A percentile compares a stretch with the other conserved stretches of the same genome.
These are phyloP conservation scores for Phytophthora crassamura DNA, from an alignment of 352 stramenopile species.

Conservation along the genomic window DNA sequence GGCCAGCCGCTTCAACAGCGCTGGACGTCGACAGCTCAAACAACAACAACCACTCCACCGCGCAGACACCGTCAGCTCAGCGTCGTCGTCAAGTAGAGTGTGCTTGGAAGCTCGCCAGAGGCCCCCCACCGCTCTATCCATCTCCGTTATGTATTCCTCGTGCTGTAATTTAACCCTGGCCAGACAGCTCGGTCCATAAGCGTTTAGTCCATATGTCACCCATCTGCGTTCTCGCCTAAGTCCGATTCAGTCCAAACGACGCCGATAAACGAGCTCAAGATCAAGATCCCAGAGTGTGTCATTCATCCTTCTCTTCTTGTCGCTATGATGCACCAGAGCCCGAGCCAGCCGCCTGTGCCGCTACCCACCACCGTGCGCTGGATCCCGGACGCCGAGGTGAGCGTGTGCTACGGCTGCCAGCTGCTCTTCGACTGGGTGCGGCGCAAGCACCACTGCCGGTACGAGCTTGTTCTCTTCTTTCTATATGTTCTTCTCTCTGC, in stretches of 20 bases:
- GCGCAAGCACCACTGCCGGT: constrained; percentile 91
- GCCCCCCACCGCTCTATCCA: constrained; percentile 10
- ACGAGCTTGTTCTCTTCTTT: not conserved
- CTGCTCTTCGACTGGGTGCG: constrained; percentile 90
- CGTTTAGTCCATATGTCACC: too few relatives aligned
- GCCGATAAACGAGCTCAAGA: too few relatives aligned
- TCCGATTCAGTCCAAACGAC: not conserved
- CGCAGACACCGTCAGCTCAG: not conserved
- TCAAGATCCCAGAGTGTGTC: constrained; percentile 13
- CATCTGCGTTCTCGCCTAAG: not conserved
- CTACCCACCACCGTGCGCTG: constrained; percentile 80
- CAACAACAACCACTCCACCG: not conserved
- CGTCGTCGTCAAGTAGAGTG: not conserved
- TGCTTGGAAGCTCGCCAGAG: not conserved
- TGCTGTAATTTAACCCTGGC: too few relatives aligned
- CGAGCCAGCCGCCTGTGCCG: not conserved
- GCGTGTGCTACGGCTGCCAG: constrained; percentile 76
- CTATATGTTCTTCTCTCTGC: not conserved
- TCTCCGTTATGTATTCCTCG: constrained; percentile 9
- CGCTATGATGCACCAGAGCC: constrained; percentile 25
- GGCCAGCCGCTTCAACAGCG: not conserved
- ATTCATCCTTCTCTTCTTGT: not conserved
- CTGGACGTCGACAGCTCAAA: too few relatives aligned
- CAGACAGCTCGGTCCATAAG: too few relatives aligned
- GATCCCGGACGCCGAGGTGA: constrained; percentile 84